Percentiles rank a stretch among this genome's conserved stretches.
phyloP scores from a whole-genome alignment of 306 rosid genomes.

The Quercus engelmannii region DNA sequence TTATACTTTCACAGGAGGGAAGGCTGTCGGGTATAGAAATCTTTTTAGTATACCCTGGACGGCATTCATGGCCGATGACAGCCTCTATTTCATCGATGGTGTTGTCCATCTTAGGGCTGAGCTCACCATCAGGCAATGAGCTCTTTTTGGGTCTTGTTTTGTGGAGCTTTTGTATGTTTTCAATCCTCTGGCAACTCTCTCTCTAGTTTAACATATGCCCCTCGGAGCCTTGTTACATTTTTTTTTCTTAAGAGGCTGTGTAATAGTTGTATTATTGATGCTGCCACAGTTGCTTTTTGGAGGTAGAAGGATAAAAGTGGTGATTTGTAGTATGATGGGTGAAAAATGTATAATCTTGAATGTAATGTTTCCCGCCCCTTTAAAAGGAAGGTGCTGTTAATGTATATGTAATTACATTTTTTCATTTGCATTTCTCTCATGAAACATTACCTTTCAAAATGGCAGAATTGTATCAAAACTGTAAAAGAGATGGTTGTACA shows the following conservation, averaged over 20 bases:
- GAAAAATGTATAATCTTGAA: neutral
- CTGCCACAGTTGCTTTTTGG: neutral
- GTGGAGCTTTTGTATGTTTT: neutral
- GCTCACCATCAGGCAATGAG: slow-evolving; percentile 39
- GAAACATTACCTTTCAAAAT: too few species aligned
- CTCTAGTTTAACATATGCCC: neutral
- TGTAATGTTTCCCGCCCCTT: too few species aligned
- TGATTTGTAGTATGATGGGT: slow-evolving; percentile 1
- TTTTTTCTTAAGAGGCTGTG: neutral
- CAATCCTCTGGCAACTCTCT: neutral
- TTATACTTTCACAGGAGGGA: slow-evolving; percentile 45
- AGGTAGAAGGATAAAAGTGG: neutral
- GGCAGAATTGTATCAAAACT: too few species aligned
- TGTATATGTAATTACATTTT: too few species aligned
- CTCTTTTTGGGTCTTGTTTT: neutral
- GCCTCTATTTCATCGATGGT: slow-evolving; percentile 38
- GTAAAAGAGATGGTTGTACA: too few species aligned
- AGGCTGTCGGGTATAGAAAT: slow-evolving; percentile 45
- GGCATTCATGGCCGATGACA: slow-evolving; percentile 32
- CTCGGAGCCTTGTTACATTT: neutral
- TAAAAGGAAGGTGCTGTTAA: too few species aligned
- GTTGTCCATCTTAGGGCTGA: slow-evolving; percentile 43
- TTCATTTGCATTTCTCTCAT: too few species aligned
- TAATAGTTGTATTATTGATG: neutral
- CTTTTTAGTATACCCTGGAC: slow-evolving; percentile 35